Base-by-base conservation (phyloP, 2,329 filamentous ascomycete genomes). In the Rhynchosporium secalis region DNA sequence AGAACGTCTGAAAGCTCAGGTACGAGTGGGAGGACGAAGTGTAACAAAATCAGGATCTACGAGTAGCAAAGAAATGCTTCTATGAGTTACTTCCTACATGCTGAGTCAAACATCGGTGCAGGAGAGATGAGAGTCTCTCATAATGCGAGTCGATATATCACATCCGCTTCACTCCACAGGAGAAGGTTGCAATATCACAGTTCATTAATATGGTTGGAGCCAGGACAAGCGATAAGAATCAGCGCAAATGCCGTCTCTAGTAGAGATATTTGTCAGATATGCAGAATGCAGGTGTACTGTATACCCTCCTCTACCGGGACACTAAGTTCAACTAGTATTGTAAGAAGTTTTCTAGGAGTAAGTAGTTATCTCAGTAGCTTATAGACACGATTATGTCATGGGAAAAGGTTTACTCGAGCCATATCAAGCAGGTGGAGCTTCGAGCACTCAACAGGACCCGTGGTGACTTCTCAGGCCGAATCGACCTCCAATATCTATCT, bases 261-360 rank as follows among this genome's bases (percentile, higher is more conserved):
- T 62, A 15, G 43, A 62, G 57, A 45, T 52, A 62, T 62, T 58
- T 62, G 36, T 62, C 15, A 51, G 26, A 62, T 52, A 62, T 62
- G 36, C 40, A 62, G 43, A 62, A 62, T 62, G 36, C 60, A 57
- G 26, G 43, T 57, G 36, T 62, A 31, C 33, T 62, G 57, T 51
- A 33, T 62, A 62, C 51, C n/a, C 33, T 63, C 49, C 45, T 60
- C 48, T 63, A 63, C 49, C 41, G 56, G 54, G 49, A 55, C 49
- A 41, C 56, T 63, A 63, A 59, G 41, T 59, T 56, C 43, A 63
- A 63, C 31, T 56, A 63, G 48, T 62, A 62, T 62, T 62, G 46
- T 38, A 62, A 62, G 45, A 51, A 43, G 31, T 62, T 62, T 33
- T 20, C 52, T 43, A 62, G 45, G 49, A 46, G 43, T 31, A 62